Evolutionary conservation across 2,329 filamentous ascomycete genomes (phyloP).

Genomic region (Exophiala phaeomuriformis): DNA sequence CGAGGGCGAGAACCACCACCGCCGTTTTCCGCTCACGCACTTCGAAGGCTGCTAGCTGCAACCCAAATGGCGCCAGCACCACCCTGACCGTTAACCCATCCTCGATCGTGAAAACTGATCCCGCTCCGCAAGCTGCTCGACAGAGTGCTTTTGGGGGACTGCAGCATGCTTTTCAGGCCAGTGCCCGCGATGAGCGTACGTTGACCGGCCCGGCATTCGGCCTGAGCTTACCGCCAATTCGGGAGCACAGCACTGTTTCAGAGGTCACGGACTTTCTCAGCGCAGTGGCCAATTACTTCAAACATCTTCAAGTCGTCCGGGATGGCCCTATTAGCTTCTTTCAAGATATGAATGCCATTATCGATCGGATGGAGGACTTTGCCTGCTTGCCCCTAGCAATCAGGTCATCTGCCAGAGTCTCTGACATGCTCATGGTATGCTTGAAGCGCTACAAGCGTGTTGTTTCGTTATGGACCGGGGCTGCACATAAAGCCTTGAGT

Average conservation of each 20-base stretch:
- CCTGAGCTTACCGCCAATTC: conserved; percentile 2
- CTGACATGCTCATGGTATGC: neutral
- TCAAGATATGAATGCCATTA: conserved; percentile 11
- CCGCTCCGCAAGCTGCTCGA: neutral
- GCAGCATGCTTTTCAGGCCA: neutral
- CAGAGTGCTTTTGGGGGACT: neutral
- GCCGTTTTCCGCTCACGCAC: neutral
- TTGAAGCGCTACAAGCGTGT: conserved; percentile 2
- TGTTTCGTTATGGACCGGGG: neutral
- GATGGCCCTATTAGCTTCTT: conserved; percentile 8
- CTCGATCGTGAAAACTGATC: no score
- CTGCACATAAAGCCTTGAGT: conserved; percentile 1
- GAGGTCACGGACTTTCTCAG: neutral
- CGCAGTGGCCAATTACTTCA: conserved; percentile 8
- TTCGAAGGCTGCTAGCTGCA: neutral
- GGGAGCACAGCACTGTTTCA: neutral
- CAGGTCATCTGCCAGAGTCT: neutral
- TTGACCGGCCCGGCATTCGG: neutral
- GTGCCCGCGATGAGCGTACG: neutral
- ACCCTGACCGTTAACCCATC: no score
- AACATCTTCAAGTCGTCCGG: conserved; percentile 1
- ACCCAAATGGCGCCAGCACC: neutral
- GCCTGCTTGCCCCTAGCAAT: conserved; percentile 1
- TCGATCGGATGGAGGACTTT: conserved; percentile 1
- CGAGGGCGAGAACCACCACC: neutral